Evolutionary conservation across 768 basidiomycete species (phyloP).

Genomic region (Boletellus emodensis): DNA sequence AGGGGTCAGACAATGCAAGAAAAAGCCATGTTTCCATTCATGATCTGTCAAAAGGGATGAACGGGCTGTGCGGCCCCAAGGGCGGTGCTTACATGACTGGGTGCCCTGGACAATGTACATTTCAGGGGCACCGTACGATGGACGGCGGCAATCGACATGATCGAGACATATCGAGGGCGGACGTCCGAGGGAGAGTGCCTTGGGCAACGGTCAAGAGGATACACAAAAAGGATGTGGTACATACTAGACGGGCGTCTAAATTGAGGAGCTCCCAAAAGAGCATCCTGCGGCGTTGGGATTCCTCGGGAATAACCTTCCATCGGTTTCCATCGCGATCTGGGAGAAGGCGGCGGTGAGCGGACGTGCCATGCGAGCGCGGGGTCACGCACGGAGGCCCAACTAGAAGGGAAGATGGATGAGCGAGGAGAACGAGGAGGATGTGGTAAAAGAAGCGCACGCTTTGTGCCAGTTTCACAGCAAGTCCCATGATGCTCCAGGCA

Average conservation of each 20-base stretch:
- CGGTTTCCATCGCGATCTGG: conserved; percentile 67
- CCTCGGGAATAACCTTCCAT: conserved; percentile 65
- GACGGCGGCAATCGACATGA: conserved; percentile 59
- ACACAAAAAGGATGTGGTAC: conserved; percentile 25
- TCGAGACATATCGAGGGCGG: conserved; percentile 64
- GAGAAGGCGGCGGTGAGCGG: conserved; percentile 25
- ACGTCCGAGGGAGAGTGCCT: conserved; percentile 69
- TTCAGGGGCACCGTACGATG: conserved; percentile 29
- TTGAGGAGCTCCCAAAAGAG: conserved; percentile 75
- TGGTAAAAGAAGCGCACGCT: conserved; percentile 43
- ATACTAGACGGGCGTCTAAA: conserved; percentile 63
- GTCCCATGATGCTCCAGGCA: conserved; percentile 75
- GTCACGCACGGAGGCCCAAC: conserved; percentile 63
- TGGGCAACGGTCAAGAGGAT: conserved; percentile 6
- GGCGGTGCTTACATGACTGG: conserved; percentile 27
- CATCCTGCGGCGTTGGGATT: conserved; percentile 62
- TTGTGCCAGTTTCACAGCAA: conserved; percentile 68
- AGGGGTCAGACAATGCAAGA: conserved; percentile 57
- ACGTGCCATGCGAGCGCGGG: neutral
- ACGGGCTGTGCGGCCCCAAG: conserved; percentile 2
- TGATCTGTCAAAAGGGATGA: conserved; percentile 45
- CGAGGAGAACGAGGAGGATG: neutral
- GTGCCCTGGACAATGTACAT: conserved; percentile 28
- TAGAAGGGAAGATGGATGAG: conserved; percentile 21
- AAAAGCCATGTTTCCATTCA: conserved; percentile 68